Evolutionary conservation across 2,329 filamentous ascomycete species (phyloP).

Genomic region (Penicillium sp.): DNA sequence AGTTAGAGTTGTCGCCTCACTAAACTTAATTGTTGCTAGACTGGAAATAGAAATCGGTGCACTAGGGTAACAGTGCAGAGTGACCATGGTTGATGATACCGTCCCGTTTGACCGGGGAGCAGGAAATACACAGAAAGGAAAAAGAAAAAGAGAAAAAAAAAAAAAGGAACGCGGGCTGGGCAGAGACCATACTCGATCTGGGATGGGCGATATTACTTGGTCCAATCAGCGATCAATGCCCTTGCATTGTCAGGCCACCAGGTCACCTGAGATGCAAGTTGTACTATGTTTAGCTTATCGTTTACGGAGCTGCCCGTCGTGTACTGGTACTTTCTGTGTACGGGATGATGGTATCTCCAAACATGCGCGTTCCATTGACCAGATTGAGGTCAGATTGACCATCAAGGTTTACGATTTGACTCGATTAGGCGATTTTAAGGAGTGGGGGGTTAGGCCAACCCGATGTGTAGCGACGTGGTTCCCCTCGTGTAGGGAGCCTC

Average conservation of each 20-base stretch:
- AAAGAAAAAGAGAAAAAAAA: background rate
- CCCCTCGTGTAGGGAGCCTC: background rate
- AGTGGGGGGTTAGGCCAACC: slow-evolving; percentile 4
- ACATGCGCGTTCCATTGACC: background rate
- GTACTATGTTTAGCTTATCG: slow-evolving; percentile 24
- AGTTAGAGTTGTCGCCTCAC: too few relatives aligned
- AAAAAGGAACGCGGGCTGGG: background rate
- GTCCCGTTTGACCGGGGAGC: slow-evolving; percentile 9
- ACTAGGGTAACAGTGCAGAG: slow-evolving; percentile 35
- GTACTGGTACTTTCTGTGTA: background rate
- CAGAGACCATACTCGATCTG: slow-evolving; percentile 1
- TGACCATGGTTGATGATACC: slow-evolving; percentile 18
- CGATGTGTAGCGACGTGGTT: slow-evolving; percentile 14
- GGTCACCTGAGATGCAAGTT: slow-evolving; percentile 27
- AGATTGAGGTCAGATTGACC: background rate
- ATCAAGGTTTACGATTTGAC: slow-evolving; percentile 8
- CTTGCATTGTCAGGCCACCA: slow-evolving; percentile 26
- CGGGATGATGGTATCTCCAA: background rate
- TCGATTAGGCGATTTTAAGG: slow-evolving; percentile 4
- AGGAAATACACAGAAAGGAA: background rate
- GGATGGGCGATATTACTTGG: background rate
- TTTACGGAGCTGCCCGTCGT: slow-evolving; percentile 1
- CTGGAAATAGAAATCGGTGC: slow-evolving; percentile 7
- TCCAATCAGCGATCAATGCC: slow-evolving; percentile 19
- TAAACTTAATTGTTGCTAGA: background rate